phyloP scores from a whole-genome alignment of 352 stramenopile genomes.

The Globisporangium splendens region DNA sequence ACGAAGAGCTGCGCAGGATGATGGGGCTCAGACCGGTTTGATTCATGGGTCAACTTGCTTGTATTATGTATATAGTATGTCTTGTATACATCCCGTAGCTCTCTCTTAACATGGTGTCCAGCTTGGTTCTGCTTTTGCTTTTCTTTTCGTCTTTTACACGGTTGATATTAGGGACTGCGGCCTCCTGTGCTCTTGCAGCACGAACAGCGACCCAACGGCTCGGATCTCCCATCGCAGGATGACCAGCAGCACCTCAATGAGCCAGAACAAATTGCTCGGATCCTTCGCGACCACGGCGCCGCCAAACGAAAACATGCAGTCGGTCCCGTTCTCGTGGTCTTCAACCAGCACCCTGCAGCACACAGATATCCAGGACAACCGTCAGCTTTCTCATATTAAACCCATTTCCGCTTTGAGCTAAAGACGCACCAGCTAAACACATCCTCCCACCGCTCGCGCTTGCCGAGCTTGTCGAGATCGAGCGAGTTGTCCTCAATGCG shows the following conservation, averaged over 20 bases:
- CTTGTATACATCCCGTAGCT: too few relatives aligned
- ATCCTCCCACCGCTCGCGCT: conserved; percentile 40
- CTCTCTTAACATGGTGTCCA: too few relatives aligned
- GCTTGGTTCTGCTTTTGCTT: too few relatives aligned
- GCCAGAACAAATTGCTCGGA: conserved; percentile 41
- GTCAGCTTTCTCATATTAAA: too few relatives aligned
- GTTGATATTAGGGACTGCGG: not conserved
- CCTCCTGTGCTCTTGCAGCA: conserved; percentile 11
- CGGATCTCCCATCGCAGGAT: conserved; percentile 39
- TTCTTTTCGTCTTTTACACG: too few relatives aligned
- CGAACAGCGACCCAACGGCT: conserved; percentile 42
- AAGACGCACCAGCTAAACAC: conserved; percentile 32
- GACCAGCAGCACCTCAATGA: conserved; percentile 46
- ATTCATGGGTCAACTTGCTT: too few relatives aligned
- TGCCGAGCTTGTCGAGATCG: conserved; percentile 29
- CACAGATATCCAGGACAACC: not conserved
- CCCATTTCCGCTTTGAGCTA: too few relatives aligned
- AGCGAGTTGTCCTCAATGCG: conserved; percentile 36
- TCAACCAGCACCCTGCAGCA: conserved; percentile 33
- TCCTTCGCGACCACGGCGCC: conserved; percentile 29
- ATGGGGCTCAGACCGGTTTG: conserved; percentile 56
- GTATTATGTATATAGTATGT: too few relatives aligned
- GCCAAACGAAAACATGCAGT: conserved; percentile 38
- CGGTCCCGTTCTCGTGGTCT: conserved; percentile 22
- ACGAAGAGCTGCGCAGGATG: conserved; percentile 55